Evolutionary conservation across 2,329 filamentous ascomycete genomes (phyloP), one percentile per base, ranked within the genome.

Genomic region (Ophiostoma sp.): DNA sequence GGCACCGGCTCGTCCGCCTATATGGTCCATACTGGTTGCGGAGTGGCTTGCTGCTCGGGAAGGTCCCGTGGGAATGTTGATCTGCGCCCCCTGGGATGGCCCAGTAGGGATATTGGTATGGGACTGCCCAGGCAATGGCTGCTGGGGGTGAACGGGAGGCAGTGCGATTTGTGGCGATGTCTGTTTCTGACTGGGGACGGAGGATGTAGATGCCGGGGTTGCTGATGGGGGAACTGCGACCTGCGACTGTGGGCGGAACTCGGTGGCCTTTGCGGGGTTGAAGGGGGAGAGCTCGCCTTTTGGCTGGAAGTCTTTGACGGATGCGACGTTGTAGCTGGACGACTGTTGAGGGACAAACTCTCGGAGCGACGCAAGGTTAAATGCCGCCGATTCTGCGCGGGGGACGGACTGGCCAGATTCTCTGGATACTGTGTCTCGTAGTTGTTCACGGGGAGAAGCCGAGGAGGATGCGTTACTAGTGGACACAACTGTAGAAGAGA

Each of bases 281-380:
- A 72, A 72, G 42, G 71, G 71, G 5, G 71, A 72, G 4, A 68
- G 66, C 65, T 71, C 71, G 65, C 69, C 67, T 16, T 68, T 66
- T 12, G 69, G 70, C 16, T 67, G 69, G 40, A 72, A 72, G 16
- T 72, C 69, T 16, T 68, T 69, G 65, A 67, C 66, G 5, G 69
- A 42, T 11, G 69, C 67, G 0, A 68, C 66, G 49, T 68, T 69
- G 55, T 69, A 71, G 47, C 45, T 41, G 5, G 71, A 49, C 8
- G 69, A 11, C n/a, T 69, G 67, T 8, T 71, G 70, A 0, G 71
- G 71, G 3, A 72, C 69, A 64, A 72, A 72, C 41, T 83, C 87
- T 71, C 73, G 82, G 52, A 89, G 81, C 36, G 81, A 77, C 5
- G 84, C 77, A 76, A 90, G 85, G 68, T 84, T 81, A 74, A 90